Evolutionary conservation across 306 rosid genomes (phyloP), one percentile per base, ranked within the genome.

Genomic region (Alnus glutinosa): DNA sequence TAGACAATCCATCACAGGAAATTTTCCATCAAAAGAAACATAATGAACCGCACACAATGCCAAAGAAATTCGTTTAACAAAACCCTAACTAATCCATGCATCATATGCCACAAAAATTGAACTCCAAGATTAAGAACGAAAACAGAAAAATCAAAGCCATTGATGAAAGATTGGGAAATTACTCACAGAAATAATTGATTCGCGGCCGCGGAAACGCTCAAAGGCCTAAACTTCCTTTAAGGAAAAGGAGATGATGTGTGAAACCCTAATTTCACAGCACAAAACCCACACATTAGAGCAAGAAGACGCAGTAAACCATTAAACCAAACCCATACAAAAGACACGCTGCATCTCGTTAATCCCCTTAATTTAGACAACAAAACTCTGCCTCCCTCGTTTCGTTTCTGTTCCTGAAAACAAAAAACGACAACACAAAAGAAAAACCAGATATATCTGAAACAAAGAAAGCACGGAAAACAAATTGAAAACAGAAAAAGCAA

Each of bases 221-320:
- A 61, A 78, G 64, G 76, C 42, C 57, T 59, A 82, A 51, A 58
- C 69, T 69, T 79, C 54, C 64, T 12, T 44, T 50, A 86, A 46
- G n/a, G 50, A 46, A 73, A 39, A 79, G 23, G 73, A 55, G 79
- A 19, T 36, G 70, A 68, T 61, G 81, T 28, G 30, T 30, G 87
- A 89, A 92, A 90, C 98, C 97, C 98, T 92, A 94, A 88, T 84
- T 88, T 77, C 87, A 89, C 74, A 84, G 83, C 47, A 83, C 73
- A 82, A 89, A 87, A 87, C 73, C 77, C 77, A 79, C 71, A 39
- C 84, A 84, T 88, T 81, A 85, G 90, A 78, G 81, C 28, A 78
- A 75, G 81, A 77, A 69, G 78, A 77, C 85, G 83, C 84, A 84
- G 67, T 76, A 47, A 61, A 30, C 23, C 5, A 67, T 19, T 55